Base-by-base conservation (phyloP, 2,329 filamentous ascomycete species). In the Clonostachys rhizophaga region DNA sequence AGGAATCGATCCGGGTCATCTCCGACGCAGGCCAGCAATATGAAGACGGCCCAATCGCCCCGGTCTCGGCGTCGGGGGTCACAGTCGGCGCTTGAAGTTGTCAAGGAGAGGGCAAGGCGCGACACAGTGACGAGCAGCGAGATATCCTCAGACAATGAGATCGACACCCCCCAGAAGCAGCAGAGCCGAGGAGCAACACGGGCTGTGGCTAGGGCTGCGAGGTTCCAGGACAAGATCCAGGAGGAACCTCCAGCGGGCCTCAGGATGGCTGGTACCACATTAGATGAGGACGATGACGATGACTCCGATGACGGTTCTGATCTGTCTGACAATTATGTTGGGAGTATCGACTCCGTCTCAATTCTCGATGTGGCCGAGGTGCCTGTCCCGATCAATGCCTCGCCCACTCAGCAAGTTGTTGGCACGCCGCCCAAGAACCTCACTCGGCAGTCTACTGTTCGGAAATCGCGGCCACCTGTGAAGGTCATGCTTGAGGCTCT, bases 1-100 rank as follows among this genome's bases (percentile, higher is more conserved):
- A 82, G 91, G 33, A 84, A 83, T 54, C 84, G 92, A 47, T 89
- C 91, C 24, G 92, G 89, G 11, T 96, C 91, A 1, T 96, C 92
- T 43, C 92, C 92, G 5, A 84, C 88, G 36, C 84, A 89, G 54
- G 81, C 78, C 13, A 84, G 83, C 14, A 81, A 78, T 49, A 66
- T 82, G 24, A 75, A 76, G 41, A 83, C 85, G 50, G 73, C 76
- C 5, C 66, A 73, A 4, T 77, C 77, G 3, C 76, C 75, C 6
- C 68, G 75, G 5, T 64, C 70, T 45, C 68, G 62, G 16, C 74
- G 86, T 16, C 74, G 86, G 54, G 86, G 85, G 11, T 91, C 88
- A 1, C 78, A 90, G 55, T 85, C 86, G 17, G 81, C 84, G 1
- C 67, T 89, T 24, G 86, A 89, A 55, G 80, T 79, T 2, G 79